phyloP scores from a whole-genome alignment of 1,284 basidiomycete genomes.

The Sutorius eximius region DNA sequence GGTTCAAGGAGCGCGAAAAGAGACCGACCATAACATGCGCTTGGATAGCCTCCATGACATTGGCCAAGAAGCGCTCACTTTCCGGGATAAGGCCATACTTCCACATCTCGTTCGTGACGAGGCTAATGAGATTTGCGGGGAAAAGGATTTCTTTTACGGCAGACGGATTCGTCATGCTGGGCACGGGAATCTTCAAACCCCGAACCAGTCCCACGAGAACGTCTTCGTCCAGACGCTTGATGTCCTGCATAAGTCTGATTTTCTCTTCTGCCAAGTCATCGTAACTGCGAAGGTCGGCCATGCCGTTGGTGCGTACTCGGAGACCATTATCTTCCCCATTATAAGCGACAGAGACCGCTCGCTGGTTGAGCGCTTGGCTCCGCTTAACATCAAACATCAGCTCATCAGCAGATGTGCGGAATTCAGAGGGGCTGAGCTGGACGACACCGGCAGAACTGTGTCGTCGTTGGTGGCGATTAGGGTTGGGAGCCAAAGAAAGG shows the following conservation, averaged over 20 bases:
- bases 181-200: constrained; percentile 90
- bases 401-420: constrained; percentile 76
- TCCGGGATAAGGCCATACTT: constrained; percentile 97
- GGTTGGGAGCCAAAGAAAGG: constrained; percentile 31
- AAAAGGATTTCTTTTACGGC: constrained; percentile 97
- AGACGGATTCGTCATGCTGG: constrained; percentile 88
- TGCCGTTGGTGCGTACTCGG: constrained; percentile 70
- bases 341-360: constrained; percentile 92
- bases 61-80: constrained; percentile 97
- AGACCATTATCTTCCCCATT: constrained; percentile 73
- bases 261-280: constrained; percentile 96
- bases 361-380: constrained; percentile 73
- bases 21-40: constrained; percentile 93
- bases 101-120: constrained; percentile 99
- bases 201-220: constrained; percentile 89
- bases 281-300: constrained; percentile 68
- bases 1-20: neutral
- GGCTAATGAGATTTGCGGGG: constrained; percentile 98
- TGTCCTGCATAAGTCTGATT: constrained; percentile 90
- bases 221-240: constrained; percentile 91
- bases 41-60: constrained; percentile 98
- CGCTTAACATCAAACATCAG: constrained; percentile 77
- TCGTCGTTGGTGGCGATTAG: constrained; percentile 69
- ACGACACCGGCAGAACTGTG: constrained; percentile 86
- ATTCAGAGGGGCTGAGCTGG: constrained; percentile 58